These are phyloP conservation scores for Paragyromitra xinjiangensis DNA, from an alignment of 495 filamentous ascomycete genomes.

Conservation along the genomic window DNA sequence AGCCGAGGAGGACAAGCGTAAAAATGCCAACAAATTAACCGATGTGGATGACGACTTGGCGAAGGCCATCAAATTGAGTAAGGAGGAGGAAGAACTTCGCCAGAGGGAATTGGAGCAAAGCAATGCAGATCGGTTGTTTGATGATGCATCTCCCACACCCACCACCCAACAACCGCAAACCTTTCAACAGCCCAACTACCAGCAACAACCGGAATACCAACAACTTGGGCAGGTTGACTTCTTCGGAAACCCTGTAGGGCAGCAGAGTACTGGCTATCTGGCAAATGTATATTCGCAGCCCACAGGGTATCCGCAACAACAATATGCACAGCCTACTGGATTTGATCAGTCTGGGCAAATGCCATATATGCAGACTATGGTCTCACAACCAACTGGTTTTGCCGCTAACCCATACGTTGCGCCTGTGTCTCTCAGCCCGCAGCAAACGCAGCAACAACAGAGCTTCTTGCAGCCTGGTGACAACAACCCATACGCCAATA, in stretches of 20 bases:
- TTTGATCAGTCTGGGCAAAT: slow-evolving; percentile 64
- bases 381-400: slow-evolving; percentile 79
- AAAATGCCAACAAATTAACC: slow-evolving; percentile 62
- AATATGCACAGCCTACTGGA: slow-evolving; percentile 60
- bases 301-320: slow-evolving; percentile 72
- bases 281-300: slow-evolving; percentile 83
- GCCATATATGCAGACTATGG: slow-evolving; percentile 61
- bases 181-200: slow-evolving; percentile 73
- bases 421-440: slow-evolving; percentile 63
- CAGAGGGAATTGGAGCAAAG: slow-evolving; percentile 87
- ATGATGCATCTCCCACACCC: slow-evolving; percentile 68
- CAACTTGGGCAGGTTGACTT: slow-evolving; percentile 95
- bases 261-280: slow-evolving; percentile 83
- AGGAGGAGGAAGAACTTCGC: slow-evolving; percentile 86
- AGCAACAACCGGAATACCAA: slow-evolving; percentile 73
- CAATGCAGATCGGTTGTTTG: slow-evolving; percentile 87
- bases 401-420: slow-evolving; percentile 72
- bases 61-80: slow-evolving; percentile 95
- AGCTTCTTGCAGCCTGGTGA: slow-evolving; percentile 71
- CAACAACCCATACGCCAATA: slow-evolving; percentile 83
- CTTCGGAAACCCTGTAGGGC: slow-evolving; percentile 89
- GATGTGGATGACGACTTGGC: slow-evolving; percentile 85
- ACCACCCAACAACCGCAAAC: slow-evolving; percentile 63
- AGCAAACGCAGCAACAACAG: slow-evolving; percentile 61
- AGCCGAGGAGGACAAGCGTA: slow-evolving; percentile 89